Evolutionary conservation across 2,329 filamentous ascomycete genomes (phyloP), one percentile per base, ranked within the genome.

Genomic region (Diaporthe caulivora): DNA sequence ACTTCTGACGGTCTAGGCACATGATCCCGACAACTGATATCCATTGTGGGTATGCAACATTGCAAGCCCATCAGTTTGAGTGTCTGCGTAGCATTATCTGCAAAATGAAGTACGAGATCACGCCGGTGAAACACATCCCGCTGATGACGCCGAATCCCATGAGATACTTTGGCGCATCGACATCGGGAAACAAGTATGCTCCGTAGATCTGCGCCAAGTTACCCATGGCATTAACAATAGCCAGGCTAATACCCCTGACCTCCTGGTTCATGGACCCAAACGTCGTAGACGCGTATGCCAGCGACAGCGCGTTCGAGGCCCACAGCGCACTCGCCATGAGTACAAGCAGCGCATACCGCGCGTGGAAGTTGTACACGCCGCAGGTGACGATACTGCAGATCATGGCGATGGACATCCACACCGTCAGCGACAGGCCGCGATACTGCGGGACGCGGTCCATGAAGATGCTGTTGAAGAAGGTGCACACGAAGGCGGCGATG

Each of bases 151-250:
- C 74, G 21, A 77, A 77, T 6, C 76, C 75, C 73, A 76, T 74
- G 4, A 76, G 51, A 44, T 77, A 77, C 51, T 76, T 72, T 3
- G 78, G 77, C 10, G 73, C 71, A 62, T 78, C 78, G 1, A 37
- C 54, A 42, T 73, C 74, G 2, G 80, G 80, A 73, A 81, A 82
- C 8, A 82, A 68, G 70, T 82, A 82, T 0, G 80, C 76, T 1
- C 88, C 88, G 74, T 90, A 90, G 24, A 90, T 89, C 74, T 88
- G 86, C 0, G 87, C 86, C 15, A 89, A 77, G 75, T 89, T 90
- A 4, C 87, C 88, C 77, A 89, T 81, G 0, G 86, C 86, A 75
- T 89, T 89, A 51, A 89, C 85, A 13, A 89, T 78, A 1, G 87
- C 88, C 29, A 90, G 78, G 3, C 83, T 83, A n/a, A 90, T 84